A percentile compares a stretch with the other conserved stretches of the same genome.
Evolutionary conservation across 2,329 filamentous ascomycete species (phyloP).

Genomic region (Exophiala xenobiotica): DNA sequence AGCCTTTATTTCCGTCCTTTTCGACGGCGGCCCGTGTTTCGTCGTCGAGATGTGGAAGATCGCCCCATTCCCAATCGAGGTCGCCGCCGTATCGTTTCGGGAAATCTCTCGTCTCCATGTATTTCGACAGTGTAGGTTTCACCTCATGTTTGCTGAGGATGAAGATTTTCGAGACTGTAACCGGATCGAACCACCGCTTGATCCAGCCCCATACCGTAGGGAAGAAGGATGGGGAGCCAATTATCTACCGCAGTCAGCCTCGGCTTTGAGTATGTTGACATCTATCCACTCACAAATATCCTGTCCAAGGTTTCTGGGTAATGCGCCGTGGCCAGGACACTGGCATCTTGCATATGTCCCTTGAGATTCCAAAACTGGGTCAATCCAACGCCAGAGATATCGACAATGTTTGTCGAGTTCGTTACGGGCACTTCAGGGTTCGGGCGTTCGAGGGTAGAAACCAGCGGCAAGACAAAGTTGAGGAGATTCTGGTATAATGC

Average conservation of each 20-base stretch:
- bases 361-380: constrained; percentile 97
- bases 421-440: constrained; percentile 82
- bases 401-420: constrained; percentile 90
- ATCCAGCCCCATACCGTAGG: constrained; percentile 83
- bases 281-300: constrained; percentile 58
- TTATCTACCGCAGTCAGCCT: constrained; percentile 55
- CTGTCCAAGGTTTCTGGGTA: constrained; percentile 92
- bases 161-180: constrained; percentile 94
- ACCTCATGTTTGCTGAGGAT: constrained; percentile 75
- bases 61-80: constrained; percentile 78
- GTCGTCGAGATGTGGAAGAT: constrained; percentile 69
- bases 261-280: neutral
- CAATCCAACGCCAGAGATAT: constrained; percentile 81
- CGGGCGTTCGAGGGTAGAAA: constrained; percentile 73
- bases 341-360: constrained; percentile 89
- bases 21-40: constrained; percentile 35
- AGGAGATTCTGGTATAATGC: constrained; percentile 92
- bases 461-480: constrained; percentile 81
- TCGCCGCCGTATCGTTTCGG: constrained; percentile 87
- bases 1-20: constrained; percentile 29
- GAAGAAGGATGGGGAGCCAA: constrained; percentile 86
- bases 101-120: constrained; percentile 79
- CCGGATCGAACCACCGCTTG: constrained; percentile 89
- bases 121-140: constrained; percentile 71
- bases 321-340: constrained; percentile 82